Percentiles rank a stretch among this genome's conserved stretches.
These are phyloP conservation scores for Saturnispora bothae DNA, from an alignment of 805 yeast genomes.

Conservation along the genomic window DNA sequence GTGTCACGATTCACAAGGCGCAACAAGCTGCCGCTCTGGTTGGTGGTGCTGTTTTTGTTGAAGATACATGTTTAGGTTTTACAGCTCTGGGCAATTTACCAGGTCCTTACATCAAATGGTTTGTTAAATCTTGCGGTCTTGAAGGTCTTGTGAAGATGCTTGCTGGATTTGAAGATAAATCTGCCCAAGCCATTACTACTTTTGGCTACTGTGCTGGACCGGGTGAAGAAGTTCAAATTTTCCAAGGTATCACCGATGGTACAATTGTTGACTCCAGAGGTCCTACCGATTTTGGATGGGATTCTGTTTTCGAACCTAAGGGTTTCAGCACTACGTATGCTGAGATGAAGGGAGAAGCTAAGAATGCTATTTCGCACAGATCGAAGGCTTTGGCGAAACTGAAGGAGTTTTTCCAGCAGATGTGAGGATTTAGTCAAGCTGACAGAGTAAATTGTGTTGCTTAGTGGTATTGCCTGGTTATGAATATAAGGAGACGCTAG, in stretches of 20 bases:
- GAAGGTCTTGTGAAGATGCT: conserved; percentile 71
- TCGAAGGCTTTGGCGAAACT: conserved; percentile 72
- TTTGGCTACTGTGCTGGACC: conserved; percentile 86
- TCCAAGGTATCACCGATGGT: conserved; percentile 82
- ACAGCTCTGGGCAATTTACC: conserved; percentile 74
- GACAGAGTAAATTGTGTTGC: background rate
- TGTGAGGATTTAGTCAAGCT: background rate
- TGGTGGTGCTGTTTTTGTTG: conserved; percentile 80
- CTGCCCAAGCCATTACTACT: conserved; percentile 84
- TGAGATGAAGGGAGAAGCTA: conserved; percentile 67
- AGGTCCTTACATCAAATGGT: conserved; percentile 91
- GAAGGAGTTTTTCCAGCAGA: conserved; percentile 32
- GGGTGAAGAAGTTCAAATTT: conserved; percentile 57
- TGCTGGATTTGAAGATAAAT: conserved; percentile 69
- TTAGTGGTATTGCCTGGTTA: background rate
- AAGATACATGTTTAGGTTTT: conserved; percentile 87
- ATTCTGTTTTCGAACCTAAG: conserved; percentile 75
- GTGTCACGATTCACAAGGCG: conserved; percentile 75
- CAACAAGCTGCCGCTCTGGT: conserved; percentile 53
- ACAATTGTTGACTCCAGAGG: conserved; percentile 70
- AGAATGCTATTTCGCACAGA: conserved; percentile 82
- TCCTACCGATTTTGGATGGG: conserved; percentile 87
- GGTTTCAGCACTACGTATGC: conserved; percentile 76
- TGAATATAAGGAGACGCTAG: no score
- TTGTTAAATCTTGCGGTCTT: conserved; percentile 63